Conservation (phyloP, 139 green algal genomes). For the Chlorella vulgaris region DNA sequence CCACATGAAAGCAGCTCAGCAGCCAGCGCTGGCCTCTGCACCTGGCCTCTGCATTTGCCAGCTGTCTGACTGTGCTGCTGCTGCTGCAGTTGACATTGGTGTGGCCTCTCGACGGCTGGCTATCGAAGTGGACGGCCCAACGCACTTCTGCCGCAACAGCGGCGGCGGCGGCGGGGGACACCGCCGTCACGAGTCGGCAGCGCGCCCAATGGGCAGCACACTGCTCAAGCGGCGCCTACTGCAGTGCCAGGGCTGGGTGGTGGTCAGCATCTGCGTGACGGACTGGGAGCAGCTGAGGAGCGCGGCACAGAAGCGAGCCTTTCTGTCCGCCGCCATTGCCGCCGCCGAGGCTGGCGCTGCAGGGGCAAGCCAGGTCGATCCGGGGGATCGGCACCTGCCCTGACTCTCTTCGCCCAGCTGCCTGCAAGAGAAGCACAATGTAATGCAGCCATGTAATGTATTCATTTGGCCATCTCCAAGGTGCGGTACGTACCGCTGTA, state of each 20-base stretch:
- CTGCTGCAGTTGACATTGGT: conserved; percentile 23
- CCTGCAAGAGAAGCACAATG: too few species aligned
- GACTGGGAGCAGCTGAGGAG: conserved; percentile 20
- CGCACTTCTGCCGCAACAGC: conserved; percentile 42
- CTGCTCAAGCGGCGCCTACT: conserved; percentile 36
- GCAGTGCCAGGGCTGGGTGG: conserved; percentile 22
- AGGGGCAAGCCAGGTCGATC: background rate
- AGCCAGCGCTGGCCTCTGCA: too few species aligned
- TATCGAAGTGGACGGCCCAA: conserved; percentile 41
- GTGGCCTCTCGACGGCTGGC: conserved; percentile 3
- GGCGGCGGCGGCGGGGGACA: background rate
- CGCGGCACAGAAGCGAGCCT: background rate
- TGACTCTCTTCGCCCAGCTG: background rate
- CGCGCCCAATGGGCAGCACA: conserved; percentile 4
- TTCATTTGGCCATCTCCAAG: too few species aligned
- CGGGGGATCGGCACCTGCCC: background rate
- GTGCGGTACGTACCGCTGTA: too few species aligned
- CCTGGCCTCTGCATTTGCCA: too few species aligned
- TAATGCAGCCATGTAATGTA: too few species aligned
- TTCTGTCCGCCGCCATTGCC: background rate
- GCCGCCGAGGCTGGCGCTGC: too few species aligned
- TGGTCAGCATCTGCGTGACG: background rate
- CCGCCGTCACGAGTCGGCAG: background rate
- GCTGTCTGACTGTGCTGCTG: too few species aligned
- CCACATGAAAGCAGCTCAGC: too few species aligned